A percentile compares a stretch with the other conserved stretches of the same genome.
phyloP scores from a whole-genome alignment of 345 rosid genomes.

The Acer negundo region DNA sequence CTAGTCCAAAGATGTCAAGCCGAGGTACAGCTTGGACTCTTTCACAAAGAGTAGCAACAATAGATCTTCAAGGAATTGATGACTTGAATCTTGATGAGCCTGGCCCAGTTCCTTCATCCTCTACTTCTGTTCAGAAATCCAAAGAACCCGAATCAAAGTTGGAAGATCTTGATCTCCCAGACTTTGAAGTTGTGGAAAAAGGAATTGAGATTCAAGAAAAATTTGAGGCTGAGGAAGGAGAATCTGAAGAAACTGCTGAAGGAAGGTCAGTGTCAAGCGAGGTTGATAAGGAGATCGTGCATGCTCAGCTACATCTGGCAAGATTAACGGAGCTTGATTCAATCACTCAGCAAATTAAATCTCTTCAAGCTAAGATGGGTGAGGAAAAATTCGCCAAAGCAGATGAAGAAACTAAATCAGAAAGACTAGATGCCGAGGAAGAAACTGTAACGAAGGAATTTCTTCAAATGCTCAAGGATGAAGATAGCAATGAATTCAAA shows the following conservation, averaged over 20 bases:
- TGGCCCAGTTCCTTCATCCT: constrained; percentile 35
- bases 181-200: constrained; percentile 85
- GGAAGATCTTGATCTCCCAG: constrained; percentile 73
- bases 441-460: constrained; percentile 81
- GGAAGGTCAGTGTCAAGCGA: constrained; percentile 53
- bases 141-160: constrained; percentile 45
- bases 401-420: constrained; percentile 59
- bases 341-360: constrained; percentile 86
- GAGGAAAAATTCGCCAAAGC: constrained; percentile 38
- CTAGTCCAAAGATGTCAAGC: constrained; percentile 77
- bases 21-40: constrained; percentile 70
- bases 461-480: constrained; percentile 83
- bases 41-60: constrained; percentile 31
- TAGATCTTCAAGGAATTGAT: constrained; percentile 75
- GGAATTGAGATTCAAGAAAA: constrained; percentile 82
- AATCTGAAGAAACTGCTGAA: constrained; percentile 44
- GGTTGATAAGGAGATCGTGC: constrained; percentile 68
- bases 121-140: constrained; percentile 9
- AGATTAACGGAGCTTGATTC: constrained; percentile 82
- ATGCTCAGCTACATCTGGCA: constrained; percentile 57
- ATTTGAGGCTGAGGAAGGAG: constrained; percentile 19
- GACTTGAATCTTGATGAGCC: constrained; percentile 89
- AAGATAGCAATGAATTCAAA: constrained; percentile 44
- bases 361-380: constrained; percentile 80
- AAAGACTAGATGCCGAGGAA: constrained; percentile 78